Evolutionary conservation across 1,284 basidiomycete species (phyloP).

Genomic region (Gomphus bonarii): DNA sequence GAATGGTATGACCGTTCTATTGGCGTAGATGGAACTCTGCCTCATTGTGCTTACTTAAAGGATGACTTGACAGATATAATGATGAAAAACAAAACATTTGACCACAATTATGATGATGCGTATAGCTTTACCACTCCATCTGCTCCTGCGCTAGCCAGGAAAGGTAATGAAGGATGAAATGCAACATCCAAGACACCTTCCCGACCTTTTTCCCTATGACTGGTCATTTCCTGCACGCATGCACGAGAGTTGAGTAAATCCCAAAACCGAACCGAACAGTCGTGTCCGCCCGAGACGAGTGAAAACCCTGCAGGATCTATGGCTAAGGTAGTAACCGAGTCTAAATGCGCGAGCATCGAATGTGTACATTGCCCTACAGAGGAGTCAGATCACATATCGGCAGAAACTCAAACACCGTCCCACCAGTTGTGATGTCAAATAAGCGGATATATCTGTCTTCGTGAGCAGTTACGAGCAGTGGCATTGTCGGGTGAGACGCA

Average conservation of each 20-base stretch:
- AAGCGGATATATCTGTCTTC: constrained; percentile 92
- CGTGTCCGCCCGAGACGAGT: constrained; percentile 85
- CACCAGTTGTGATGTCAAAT: constrained; percentile 78
- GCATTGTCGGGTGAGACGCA: constrained; percentile 85
- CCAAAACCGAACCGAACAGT: constrained; percentile 94
- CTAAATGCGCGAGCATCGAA: constrained; percentile 85
- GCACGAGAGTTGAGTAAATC: constrained; percentile 72
- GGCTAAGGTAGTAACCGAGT: constrained; percentile 84
- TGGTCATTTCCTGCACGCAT: constrained; percentile 86
- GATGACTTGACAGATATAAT: constrained; percentile 2
- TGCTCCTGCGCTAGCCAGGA: constrained; percentile 88
- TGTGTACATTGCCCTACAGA: constrained; percentile 69
- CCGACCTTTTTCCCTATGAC: constrained; percentile 77
- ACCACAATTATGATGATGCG: constrained; percentile 50
- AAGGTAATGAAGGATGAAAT: constrained; percentile 76
- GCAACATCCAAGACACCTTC: constrained; percentile 88
- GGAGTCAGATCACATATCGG: constrained; percentile 7
- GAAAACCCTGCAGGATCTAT: constrained; percentile 82
- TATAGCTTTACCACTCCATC: constrained; percentile 93
- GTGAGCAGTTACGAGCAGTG: constrained; percentile 81
- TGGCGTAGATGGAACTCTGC: neutral
- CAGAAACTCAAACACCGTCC: constrained; percentile 18
- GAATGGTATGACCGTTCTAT: neutral
- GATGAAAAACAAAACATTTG: constrained; percentile 8
- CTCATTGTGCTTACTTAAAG: neutral